Evolutionary conservation across 768 basidiomycete genomes (phyloP).

Genomic region (Amanita inopinata): DNA sequence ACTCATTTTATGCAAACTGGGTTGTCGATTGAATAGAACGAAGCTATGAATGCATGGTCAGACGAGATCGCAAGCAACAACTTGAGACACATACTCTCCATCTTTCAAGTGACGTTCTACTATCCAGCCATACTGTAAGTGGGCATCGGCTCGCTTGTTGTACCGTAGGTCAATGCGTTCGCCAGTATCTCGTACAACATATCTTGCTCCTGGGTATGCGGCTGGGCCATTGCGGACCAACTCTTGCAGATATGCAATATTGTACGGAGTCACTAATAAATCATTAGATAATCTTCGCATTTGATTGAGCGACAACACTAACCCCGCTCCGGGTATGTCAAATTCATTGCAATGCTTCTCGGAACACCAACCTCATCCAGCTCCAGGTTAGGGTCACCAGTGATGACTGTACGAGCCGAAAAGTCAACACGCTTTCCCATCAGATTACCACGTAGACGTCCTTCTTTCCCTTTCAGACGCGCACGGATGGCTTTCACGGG

Average conservation of each 20-base stretch:
- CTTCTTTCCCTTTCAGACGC: conserved; percentile 97
- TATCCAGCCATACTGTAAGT: conserved; percentile 96
- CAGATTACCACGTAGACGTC: conserved; percentile 91
- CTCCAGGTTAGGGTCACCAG: conserved; percentile 95
- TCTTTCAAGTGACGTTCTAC: conserved; percentile 97
- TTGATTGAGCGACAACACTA: conserved; percentile 13
- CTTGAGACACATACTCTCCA: conserved; percentile 71
- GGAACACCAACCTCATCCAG: conserved; percentile 97
- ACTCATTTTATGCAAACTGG: conserved; percentile 98
- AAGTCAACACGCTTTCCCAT: conserved; percentile 99
- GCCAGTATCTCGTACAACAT: conserved; percentile 94
- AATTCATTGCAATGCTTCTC: conserved; percentile 89
- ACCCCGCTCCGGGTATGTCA: conserved; percentile 98
- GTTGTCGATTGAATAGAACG: conserved; percentile 96
- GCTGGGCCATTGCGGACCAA: conserved; percentile 93
- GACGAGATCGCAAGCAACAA: conserved; percentile 5
- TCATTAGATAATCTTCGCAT: conserved; percentile 8
- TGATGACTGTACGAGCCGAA: conserved; percentile 98
- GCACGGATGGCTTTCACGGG: conserved; percentile 98
- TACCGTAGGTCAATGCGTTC: conserved; percentile 96
- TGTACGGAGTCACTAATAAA: conserved; percentile 84
- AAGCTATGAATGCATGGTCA: conserved; percentile 35
- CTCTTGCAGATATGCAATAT: conserved; percentile 89
- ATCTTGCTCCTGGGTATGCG: conserved; percentile 91
- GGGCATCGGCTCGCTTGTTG: conserved; percentile 91